Evolutionary conservation across 768 basidiomycete genomes (phyloP), one percentile per base, ranked within the genome.

Genomic region (Glaciozyma antarctica): DNA sequence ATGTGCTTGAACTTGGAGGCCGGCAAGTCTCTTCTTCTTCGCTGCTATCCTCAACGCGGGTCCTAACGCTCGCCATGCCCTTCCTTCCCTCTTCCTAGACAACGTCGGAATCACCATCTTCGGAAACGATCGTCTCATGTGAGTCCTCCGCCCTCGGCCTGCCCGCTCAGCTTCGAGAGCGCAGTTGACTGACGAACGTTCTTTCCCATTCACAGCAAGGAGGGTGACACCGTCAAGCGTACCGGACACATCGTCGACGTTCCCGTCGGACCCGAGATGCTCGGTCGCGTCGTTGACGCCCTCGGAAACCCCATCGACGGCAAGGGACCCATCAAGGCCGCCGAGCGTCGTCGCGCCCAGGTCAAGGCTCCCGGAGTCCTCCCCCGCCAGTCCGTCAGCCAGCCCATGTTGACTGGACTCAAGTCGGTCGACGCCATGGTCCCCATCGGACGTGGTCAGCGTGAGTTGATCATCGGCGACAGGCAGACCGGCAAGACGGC

Each of bases 1-100:
- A 99, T 99, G 95, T 97, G 93, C 80, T 81, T 99, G 80, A 99
- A 99, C 88, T 88, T 99, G 86, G 95, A 99, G 81, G 91, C 94
- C 80, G 95, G 98, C 64, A 9, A 45, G 68, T 56, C 28, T 19
- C 9, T 30, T 38, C 17, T 17, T 9, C 22, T 28, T 43, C 57
- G n/a, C 22, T 24, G 26, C 57, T 45, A 21, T n/a, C n/a, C n/a
- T n/a, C n/a, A n/a, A n/a, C 45, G 47, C 45, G 32, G 24, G 22
- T 24, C 58, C 28, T 17, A 17, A 45, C 28, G 12, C 19, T 22
- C 21, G 30, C 69, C 67, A 68, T 70, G 61, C 63, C 47, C 44
- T 65, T 65, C 28, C 48, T 49, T 47, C 55, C 60, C 59, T 21
- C 21, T 22, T 43, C 22, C 8, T 58, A 73, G 73, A 71, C 86